Evolutionary conservation across 345 rosid genomes (phyloP), one percentile per base, ranked within the genome.

Genomic region (Ricinus communis): DNA sequence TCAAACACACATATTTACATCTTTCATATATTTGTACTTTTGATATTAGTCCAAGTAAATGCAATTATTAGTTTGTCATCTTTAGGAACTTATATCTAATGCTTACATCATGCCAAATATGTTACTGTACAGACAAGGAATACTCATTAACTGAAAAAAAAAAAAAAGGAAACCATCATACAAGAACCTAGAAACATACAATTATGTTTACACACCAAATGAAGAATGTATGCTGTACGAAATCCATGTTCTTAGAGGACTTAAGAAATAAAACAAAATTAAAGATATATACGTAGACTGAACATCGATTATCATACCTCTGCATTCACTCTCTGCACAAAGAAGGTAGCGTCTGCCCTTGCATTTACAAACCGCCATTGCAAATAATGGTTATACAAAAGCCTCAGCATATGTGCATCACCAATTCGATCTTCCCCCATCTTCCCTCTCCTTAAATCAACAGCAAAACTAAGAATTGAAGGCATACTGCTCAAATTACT

Each of bases 331-430:
- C 68, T 85, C 79, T 90, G 97, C 75, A 86, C 74, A 78, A 75
- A 81, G 86, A 83, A 79, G 57, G 90, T 83, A 71, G 93, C 84
- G 81, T 85, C 91, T 27, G 90, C 93, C 74, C 87, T 82, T 1
- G 97, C 96, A 80, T 90, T 91, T 56, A 82, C 87, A 77, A 94
- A 87, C 78, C 96, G 87, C 98, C 93, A 91, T 78, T 90, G 94
- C 79, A 94, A 77, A 74, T 86, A 76, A 67, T 85, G 85, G 74
- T 91, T 90, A 73, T 94, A 86, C 51, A 94, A 77, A 81, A 91
- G 97, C 88, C 96, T 88, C 85, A 87, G 85, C 80, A 77, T 61
- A 71, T 91, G 98, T 16, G 96, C 98, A 79, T 91, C 90, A 68
- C 76, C 72, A 72, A 94, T 82, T 3, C 88, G 81, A 72, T 82